Evolutionary conservation across 768 basidiomycete species (phyloP), one percentile per base, ranked within the genome.

Genomic region (Boletus coccyginus): DNA sequence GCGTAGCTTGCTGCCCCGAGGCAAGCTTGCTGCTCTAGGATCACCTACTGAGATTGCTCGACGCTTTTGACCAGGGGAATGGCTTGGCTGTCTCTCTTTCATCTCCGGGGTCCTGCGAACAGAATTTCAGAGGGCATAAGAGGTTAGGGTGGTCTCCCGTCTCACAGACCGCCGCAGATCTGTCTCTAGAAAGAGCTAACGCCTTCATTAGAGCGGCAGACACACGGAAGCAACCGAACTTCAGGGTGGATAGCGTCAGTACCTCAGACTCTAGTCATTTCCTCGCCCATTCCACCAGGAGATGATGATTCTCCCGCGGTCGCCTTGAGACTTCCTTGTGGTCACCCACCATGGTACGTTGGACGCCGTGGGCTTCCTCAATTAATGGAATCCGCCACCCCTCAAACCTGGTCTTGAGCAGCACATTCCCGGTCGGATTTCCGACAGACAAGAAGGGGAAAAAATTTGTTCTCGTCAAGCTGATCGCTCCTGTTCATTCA

Each of bases 251-350:
- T 48, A 52, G 44, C 19, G 53, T 53, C 57, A 62, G 46, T 50
- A 41, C 49, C 36, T 43, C 51, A 52, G 41, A 5, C 39, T 35
- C 40, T 33, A 29, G 46, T 53, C 41, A 66, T 67, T 52, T 57
- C 57, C 55, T 58, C 41, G 7, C 48, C 50, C 24, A 50, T 58
- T 21, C 47, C 50, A 42, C 24, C 38, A 38, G 47, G 35, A 40
- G 48, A 49, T 38, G 48, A 49, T 38, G 44, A 32, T 47, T 53
- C 40, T 42, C 59, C 67, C 45, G 66, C 52, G 64, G 59, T 69
- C 45, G 62, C 66, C 66, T 59, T 48, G 57, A 69, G 66, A 61
- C 57, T 44, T 66, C 66, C 61, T 66, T 66, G 66, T 47, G 66
- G 56, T 55, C 27, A 29, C 46, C 36, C 46, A 38, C 42, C 36